A percentile compares a stretch with the other conserved stretches of the same genome.
Conservation (phyloP, 2,329 filamentous ascomycete genomes). For the Sclerotinia sclerotiorum region DNA sequence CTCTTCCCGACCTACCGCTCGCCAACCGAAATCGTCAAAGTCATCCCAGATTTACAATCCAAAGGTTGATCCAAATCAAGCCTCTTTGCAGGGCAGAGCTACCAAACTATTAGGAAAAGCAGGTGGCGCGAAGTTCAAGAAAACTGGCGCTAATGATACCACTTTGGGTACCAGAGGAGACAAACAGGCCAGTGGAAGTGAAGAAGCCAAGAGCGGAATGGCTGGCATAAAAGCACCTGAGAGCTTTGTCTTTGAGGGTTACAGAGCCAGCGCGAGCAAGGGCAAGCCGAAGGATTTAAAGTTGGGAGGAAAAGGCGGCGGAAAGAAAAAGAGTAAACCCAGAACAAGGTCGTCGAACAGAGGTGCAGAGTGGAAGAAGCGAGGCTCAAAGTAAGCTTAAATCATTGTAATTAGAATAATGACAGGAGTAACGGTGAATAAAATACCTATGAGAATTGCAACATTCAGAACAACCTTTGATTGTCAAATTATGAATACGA, state of each 20-base stretch:
- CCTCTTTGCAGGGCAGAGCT: slow-evolving; percentile 71
- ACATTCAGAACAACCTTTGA: background rate
- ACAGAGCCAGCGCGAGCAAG: slow-evolving; percentile 66
- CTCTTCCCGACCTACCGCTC: slow-evolving; percentile 32
- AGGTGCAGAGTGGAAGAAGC: slow-evolving; percentile 43
- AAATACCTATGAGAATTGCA: background rate
- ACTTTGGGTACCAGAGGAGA: slow-evolving; percentile 32
- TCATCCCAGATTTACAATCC: slow-evolving; percentile 55
- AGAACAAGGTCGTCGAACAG: slow-evolving; percentile 41
- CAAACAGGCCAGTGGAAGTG: slow-evolving; percentile 14
- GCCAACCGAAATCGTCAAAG: slow-evolving; percentile 43
- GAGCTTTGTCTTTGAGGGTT: slow-evolving; percentile 77
- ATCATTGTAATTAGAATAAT: slow-evolving; percentile 15
- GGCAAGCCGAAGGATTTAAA: slow-evolving; percentile 63
- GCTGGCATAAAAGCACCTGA: slow-evolving; percentile 56
- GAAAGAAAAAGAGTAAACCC: slow-evolving; percentile 49
- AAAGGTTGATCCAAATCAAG: slow-evolving; percentile 68
- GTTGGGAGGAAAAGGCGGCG: slow-evolving; percentile 57
- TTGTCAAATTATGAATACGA: background rate
- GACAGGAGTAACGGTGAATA: background rate
- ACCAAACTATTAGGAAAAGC: slow-evolving; percentile 71
- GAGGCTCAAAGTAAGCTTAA: slow-evolving; percentile 40
- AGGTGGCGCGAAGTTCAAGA: slow-evolving; percentile 50
- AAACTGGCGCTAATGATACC: slow-evolving; percentile 37
- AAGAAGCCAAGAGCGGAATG: slow-evolving; percentile 24